These are phyloP conservation scores for Fraxinus velutina DNA, from an alignment of 305 asterid species.

Conservation along the genomic window DNA sequence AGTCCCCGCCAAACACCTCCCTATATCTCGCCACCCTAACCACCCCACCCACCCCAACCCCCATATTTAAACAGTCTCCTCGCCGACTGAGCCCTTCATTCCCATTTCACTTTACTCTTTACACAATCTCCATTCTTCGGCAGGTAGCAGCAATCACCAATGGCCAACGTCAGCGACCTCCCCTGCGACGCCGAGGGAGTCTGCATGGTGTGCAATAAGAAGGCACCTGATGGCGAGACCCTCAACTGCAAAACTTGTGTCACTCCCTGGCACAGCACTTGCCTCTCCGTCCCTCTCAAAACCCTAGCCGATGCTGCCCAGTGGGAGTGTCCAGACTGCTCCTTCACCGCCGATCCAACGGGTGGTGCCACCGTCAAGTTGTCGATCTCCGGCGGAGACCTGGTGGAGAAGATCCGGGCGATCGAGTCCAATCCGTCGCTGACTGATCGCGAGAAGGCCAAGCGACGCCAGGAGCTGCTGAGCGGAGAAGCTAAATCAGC, in stretches of 20 bases:
- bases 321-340: conserved; percentile 90
- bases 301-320: conserved; percentile 52
- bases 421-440: conserved; percentile 65
- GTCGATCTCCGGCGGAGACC: conserved; percentile 38
- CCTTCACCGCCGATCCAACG: conserved; percentile 20
- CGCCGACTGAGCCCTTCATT: conserved; percentile 32
- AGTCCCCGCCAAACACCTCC: conserved; percentile 44
- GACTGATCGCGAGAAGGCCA: conserved; percentile 67
- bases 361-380: conserved; percentile 15
- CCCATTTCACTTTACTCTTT: conserved; percentile 28
- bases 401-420: conserved; percentile 61
- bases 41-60: background rate
- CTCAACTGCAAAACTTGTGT: conserved; percentile 67
- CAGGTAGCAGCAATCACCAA: conserved; percentile 19
- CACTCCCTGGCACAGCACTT: conserved; percentile 83
- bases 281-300: conserved; percentile 46
- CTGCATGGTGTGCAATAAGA: conserved; percentile 72
- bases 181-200: conserved; percentile 84
- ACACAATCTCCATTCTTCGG: background rate
- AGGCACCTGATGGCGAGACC: conserved; percentile 46
- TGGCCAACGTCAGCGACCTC: conserved; percentile 57
- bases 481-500: conserved; percentile 34
- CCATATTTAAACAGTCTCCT: conserved; percentile 24
- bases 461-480: conserved; percentile 68
- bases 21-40: conserved; percentile 16